Evolutionary conservation across 2,329 filamentous ascomycete species (phyloP), one percentile per base, ranked within the genome.

Genomic region (Alternaria ventricosa): DNA sequence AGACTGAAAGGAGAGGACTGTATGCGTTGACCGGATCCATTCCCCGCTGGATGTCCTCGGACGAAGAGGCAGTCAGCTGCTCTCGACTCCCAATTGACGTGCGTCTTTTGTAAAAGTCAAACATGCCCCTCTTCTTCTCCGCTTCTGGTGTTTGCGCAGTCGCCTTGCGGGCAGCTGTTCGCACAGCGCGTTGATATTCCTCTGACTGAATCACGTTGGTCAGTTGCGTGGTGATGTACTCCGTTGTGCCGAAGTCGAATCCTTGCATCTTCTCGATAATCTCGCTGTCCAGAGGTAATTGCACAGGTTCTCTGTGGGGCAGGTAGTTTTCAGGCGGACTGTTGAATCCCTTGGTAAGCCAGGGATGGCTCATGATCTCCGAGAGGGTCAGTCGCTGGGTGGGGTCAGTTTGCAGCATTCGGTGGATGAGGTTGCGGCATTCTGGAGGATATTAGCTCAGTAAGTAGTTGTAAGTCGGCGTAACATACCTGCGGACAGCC

Each of bases 381-480:
- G 90, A 86, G 81, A 99, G 89, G 44, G 89, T 94, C 46, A 95
- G 93, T 68, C 96, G 89, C 75, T 95, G 90, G 74, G 88, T 90
- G 3, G 96, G 95, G 71, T 98, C 95, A 5, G 96, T 98, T 20
- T 97, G 94, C 50, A 99, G 87, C 96, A 98, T 98, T 57, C 94
- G 88, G 1, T 94, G 94, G 60, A 99, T 93, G 51, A 99, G 87
- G 79, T 94, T 90, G 70, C 93, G 94, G 81, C 96, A 98, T 84
- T 99, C 96, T 97, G 61, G 30, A 41, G 28, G 22, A 13, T 4
- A 57, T 70, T 51, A 68, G 70, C 53, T 54, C 8, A 9, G 7
- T 23, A 20, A 1, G 9, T 30, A 15, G 41, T 30, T 4, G 5
- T 23, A 57, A 18, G 8, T 13, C 12, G 18, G 41, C 5, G 11